Evolutionary conservation across 257 asterid genomes (phyloP).

Genomic region (Jacaranda copaia): DNA sequence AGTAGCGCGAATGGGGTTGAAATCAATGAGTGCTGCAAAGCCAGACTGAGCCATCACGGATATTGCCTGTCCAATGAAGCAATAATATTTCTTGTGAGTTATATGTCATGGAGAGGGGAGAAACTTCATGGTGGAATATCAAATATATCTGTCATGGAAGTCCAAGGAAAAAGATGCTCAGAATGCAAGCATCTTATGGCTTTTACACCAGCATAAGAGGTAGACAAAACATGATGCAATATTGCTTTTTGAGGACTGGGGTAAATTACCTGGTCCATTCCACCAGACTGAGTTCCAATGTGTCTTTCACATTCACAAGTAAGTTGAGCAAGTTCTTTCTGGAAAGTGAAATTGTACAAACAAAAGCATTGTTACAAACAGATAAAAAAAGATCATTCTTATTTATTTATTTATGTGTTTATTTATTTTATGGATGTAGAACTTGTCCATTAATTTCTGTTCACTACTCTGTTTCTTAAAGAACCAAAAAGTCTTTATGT

Average conservation of each 20-base stretch:
- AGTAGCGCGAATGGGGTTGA: conserved; percentile 88
- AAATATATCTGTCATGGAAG: not conserved
- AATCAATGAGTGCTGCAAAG: conserved; percentile 93
- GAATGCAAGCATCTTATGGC: too few relatives aligned
- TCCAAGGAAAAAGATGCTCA: not conserved
- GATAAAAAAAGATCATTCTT: not conserved
- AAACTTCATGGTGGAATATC: conserved; percentile 7
- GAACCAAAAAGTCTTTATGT: conserved; percentile 1
- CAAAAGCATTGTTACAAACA: not conserved
- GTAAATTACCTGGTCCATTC: conserved; percentile 93
- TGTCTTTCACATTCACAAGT: conserved; percentile 97
- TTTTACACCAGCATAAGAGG: too few relatives aligned
- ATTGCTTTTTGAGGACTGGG: not conserved
- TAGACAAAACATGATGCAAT: not conserved
- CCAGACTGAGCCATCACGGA: conserved; percentile 96
- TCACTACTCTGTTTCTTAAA: conserved; percentile 4
- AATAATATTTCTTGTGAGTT: conserved; percentile 14
- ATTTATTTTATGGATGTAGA: not conserved
- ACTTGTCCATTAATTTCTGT: not conserved
- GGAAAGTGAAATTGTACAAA: conserved; percentile 29
- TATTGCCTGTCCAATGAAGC: conserved; percentile 68
- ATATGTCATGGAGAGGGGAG: conserved; percentile 5
- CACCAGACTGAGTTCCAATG: conserved; percentile 98
- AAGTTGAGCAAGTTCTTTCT: conserved; percentile 98
- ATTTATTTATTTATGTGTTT: too few relatives aligned